These are phyloP conservation scores for Solanum habrochaites DNA, from an alignment of 257 asterid species.

Conservation along the genomic window DNA sequence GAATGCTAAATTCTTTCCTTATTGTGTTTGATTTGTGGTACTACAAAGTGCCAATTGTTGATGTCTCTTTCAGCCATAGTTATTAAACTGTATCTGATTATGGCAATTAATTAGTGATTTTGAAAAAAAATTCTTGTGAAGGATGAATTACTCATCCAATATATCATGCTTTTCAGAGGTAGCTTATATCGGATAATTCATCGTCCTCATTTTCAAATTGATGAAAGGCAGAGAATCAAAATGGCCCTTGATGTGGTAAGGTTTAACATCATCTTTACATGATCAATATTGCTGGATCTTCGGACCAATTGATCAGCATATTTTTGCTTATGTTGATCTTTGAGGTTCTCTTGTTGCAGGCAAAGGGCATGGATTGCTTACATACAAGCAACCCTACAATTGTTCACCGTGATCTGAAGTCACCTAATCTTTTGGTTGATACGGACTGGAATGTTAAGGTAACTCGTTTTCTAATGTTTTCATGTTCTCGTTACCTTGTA, in stretches of 20 bases:
- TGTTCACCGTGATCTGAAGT: slow-evolving; percentile 96
- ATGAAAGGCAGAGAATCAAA: slow-evolving; percentile 84
- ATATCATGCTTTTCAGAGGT: slow-evolving; percentile 53
- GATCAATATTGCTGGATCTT: background rate
- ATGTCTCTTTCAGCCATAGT: background rate
- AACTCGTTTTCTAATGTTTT: slow-evolving; percentile 3
- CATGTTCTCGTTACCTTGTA: background rate
- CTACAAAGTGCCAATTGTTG: background rate
- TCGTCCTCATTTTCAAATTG: slow-evolving; percentile 92
- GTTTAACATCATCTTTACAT: background rate
- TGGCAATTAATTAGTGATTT: background rate
- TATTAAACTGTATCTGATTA: background rate
- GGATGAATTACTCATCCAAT: background rate
- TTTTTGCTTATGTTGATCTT: background rate
- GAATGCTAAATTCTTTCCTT: background rate
- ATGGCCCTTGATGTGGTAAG: slow-evolving; percentile 99
- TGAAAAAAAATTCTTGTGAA: background rate
- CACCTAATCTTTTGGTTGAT: slow-evolving; percentile 97
- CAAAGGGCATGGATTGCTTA: slow-evolving; percentile 97
- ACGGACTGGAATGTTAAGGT: slow-evolving; percentile 97
- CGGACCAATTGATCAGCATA: background rate
- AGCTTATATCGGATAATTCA: slow-evolving; percentile 93
- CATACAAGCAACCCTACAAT: slow-evolving; percentile 94
- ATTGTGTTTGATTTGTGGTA: background rate
- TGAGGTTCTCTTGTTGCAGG: slow-evolving; percentile 48